Evolutionary conservation across 768 basidiomycete genomes (phyloP), one percentile per base, ranked within the genome.

Genomic region (Lactarius tabidus): DNA sequence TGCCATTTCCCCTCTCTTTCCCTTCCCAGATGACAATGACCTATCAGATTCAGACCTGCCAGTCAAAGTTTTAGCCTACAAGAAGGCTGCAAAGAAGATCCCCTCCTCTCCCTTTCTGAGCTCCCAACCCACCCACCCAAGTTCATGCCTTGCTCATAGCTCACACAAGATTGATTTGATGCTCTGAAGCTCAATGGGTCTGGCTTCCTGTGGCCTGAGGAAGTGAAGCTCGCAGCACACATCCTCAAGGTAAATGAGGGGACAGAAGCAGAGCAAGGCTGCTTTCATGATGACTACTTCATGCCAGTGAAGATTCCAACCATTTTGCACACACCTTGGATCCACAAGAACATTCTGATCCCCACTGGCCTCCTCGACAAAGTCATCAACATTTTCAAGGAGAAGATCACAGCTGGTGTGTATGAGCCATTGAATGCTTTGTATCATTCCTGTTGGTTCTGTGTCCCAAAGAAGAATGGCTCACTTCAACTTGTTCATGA

Each of bases 401-500:
- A 41, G 39, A 41, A 41, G 39, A 41, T 41, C 2, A 18, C 39
- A 18, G 39, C 39, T 0, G 39, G 80, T 0, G 74, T 80, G 0
- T 73, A 72, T 53, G 72, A 75, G 53, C 71, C 68, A 1, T 60
- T 33, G 1, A 33, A 60, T 28, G 45, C 59, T 17, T 60, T 45
- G 4, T 60, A 60, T 8, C 8, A 33, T 3, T 60, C 45, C 1
- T 4, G 45, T 3, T 60, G 45, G 45, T 60, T 60, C 33, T 60
- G n/a, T 9, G 52, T 41, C 4, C 39, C 39, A 6, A 41, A 41
- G 6, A 41, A 41, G 17, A 41, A 41, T 20, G 39, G 39, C 17
- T 41, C 23, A 12, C 71, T 74, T 2, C 67, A 69, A 0, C 39
- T 74, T 0, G 69, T 74, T 0, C 72, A 72, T 48, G 52, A 61